A percentile compares a stretch with the other conserved stretches of the same genome.
phyloP scores from a whole-genome alignment of 2,329 filamentous ascomycete species.

The Botrytis galanthina region DNA sequence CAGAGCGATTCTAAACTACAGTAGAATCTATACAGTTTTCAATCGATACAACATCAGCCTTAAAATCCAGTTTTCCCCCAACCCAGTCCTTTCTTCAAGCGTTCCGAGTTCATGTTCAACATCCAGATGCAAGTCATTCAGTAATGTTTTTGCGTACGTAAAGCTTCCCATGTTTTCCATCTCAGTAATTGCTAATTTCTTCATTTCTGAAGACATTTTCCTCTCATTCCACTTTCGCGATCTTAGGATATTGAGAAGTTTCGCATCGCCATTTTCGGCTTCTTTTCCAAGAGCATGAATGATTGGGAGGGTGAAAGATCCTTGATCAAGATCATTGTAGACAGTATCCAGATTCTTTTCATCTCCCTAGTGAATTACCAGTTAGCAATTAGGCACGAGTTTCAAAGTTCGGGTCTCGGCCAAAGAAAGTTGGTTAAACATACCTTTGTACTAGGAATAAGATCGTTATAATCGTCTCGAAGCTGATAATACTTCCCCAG shows the following conservation, averaged over 20 bases:
- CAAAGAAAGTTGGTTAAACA: neutral
- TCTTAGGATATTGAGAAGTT: neutral
- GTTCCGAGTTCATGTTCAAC: neutral
- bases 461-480: neutral
- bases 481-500: neutral
- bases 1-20: neutral
- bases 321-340: neutral
- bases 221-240: neutral
- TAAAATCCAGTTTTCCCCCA: neutral
- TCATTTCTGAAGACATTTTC: neutral
- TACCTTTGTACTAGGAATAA: neutral
- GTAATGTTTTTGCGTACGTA: neutral
- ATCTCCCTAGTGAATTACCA: neutral
- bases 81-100: neutral
- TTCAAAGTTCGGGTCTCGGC: neutral
- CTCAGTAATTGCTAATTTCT: neutral
- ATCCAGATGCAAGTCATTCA: neutral
- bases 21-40: neutral
- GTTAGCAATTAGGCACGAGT: neutral
- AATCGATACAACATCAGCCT: neutral
- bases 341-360: neutral
- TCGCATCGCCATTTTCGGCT: neutral
- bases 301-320: neutral
- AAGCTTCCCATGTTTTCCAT: neutral
- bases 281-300: neutral